Conservation (phyloP, 352 stramenopile genomes). For the Plasmopara viticola region DNA sequence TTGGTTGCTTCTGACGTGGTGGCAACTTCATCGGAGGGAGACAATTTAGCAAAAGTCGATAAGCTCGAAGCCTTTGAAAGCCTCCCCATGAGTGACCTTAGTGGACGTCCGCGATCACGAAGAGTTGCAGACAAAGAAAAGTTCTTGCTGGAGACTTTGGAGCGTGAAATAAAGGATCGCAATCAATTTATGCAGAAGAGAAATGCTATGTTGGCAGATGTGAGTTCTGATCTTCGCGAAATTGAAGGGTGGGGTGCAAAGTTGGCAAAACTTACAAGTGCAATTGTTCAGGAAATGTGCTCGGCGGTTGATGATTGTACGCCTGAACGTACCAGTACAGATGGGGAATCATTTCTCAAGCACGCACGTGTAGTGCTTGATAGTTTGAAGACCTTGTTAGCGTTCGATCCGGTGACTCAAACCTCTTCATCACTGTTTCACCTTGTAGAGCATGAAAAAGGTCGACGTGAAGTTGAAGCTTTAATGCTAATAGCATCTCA, state of each 20-base stretch:
- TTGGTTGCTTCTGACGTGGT: conserved; percentile 30
- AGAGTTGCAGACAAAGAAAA: conserved; percentile 24
- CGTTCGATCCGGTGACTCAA: conserved; percentile 35
- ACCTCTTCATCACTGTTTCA: conserved; percentile 50
- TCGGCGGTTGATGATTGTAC: conserved; percentile 5
- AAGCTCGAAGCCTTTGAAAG: conserved; percentile 1
- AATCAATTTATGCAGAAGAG: conserved; percentile 25
- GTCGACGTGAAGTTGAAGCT: conserved; percentile 43
- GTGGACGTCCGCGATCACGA: conserved; percentile 18
- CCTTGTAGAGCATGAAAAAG: conserved; percentile 38
- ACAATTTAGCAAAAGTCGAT: neutral
- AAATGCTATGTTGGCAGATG: conserved; percentile 9
- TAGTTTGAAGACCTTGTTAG: conserved; percentile 35
- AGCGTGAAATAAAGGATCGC: conserved; percentile 31
- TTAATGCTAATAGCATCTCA: conserved; percentile 43
- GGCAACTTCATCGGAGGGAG: neutral
- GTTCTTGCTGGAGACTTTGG: conserved; percentile 41
- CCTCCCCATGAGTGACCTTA: conserved; percentile 15
- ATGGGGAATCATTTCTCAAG: conserved; percentile 20
- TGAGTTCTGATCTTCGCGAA: conserved; percentile 23
- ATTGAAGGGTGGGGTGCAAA: conserved; percentile 36
- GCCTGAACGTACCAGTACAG: conserved; percentile 16
- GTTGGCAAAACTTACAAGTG: conserved; percentile 21
- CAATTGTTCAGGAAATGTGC: conserved; percentile 35
- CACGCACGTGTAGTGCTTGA: conserved; percentile 23